phyloP scores from a whole-genome alignment of 192 early-diverging fungal species.

The Neocallimastix lanati region DNA sequence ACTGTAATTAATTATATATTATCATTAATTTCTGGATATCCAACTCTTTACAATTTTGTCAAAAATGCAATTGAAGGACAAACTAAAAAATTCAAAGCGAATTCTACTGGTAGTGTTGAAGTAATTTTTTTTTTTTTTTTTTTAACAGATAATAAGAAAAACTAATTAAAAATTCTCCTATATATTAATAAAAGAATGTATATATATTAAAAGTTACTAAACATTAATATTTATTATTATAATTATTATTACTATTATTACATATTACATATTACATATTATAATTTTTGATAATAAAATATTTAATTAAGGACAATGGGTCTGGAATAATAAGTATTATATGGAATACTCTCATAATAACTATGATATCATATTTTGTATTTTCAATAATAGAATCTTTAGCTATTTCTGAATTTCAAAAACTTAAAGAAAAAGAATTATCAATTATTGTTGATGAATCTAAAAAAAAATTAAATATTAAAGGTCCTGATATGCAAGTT shows the following conservation, averaged over 20 bases:
- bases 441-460: not conserved
- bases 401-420: constrained; percentile 28
- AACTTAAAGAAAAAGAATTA: not conserved
- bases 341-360: constrained; percentile 63
- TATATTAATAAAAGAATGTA: no score
- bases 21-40: constrained; percentile 25
- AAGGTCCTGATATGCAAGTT: not conserved
- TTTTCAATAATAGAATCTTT: constrained; percentile 66
- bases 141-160: no score
- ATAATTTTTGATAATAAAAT: no score
- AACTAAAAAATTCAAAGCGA: constrained; percentile 7
- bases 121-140: no score
- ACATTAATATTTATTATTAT: no score
- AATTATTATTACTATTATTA: no score
- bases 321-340: constrained; percentile 26
- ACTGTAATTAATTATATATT: constrained; percentile 47
- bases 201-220: no score
- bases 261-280: no score
- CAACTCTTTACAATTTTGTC: constrained; percentile 37
- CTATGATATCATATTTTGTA: constrained; percentile 74
- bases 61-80: constrained; percentile 28
- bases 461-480: not conserved
- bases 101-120: constrained; percentile 1
- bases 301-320: constrained; percentile 12
- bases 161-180: no score